A percentile compares a stretch with the other conserved stretches of the same genome.
phyloP scores from a whole-genome alignment of 1,139 yeast genomes.

The Suhomyces terraborum region DNA sequence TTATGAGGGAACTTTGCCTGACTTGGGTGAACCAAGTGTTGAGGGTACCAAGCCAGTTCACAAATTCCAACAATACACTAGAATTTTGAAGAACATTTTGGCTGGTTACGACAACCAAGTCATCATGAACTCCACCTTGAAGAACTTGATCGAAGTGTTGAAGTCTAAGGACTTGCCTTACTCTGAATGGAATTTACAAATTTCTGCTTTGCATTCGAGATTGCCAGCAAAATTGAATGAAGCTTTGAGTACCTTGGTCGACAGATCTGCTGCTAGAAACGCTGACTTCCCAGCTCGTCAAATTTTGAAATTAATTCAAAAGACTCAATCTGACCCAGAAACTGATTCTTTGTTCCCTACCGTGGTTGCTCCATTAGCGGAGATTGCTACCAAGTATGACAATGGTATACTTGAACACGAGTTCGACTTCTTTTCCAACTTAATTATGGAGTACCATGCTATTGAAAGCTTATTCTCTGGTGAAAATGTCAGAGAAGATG shows the following conservation, averaged over 20 bases:
- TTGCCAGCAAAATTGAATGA: conserved; percentile 77
- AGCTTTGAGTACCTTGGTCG: conserved; percentile 62
- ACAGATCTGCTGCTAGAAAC: conserved; percentile 64
- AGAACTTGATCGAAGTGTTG: conserved; percentile 68
- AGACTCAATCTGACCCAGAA: conserved; percentile 54
- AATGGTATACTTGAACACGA: conserved; percentile 86
- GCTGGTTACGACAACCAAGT: conserved; percentile 95
- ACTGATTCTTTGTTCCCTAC: conserved; percentile 53
- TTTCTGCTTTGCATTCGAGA: conserved; percentile 91
- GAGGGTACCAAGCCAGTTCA: conserved; percentile 85
- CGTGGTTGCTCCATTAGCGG: conserved; percentile 70
- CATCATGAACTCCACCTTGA: conserved; percentile 80
- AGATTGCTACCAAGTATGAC: conserved; percentile 68
- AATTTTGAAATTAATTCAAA: conserved; percentile 59
- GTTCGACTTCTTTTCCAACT: conserved; percentile 66
- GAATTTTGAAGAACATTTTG: conserved; percentile 73
- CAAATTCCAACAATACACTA: conserved; percentile 59
- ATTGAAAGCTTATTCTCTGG: conserved; percentile 81
- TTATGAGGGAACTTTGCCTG: conserved; percentile 91
- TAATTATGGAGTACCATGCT: conserved; percentile 70
- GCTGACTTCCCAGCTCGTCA: conserved; percentile 95
- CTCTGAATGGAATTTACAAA: conserved; percentile 85
- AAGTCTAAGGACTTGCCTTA: conserved; percentile 83
- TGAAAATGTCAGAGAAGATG: conserved; percentile 76
- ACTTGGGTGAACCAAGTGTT: conserved; percentile 77